phyloP scores from a whole-genome alignment of 169 alveolate genomes.

The Theileria orientalis region DNA sequence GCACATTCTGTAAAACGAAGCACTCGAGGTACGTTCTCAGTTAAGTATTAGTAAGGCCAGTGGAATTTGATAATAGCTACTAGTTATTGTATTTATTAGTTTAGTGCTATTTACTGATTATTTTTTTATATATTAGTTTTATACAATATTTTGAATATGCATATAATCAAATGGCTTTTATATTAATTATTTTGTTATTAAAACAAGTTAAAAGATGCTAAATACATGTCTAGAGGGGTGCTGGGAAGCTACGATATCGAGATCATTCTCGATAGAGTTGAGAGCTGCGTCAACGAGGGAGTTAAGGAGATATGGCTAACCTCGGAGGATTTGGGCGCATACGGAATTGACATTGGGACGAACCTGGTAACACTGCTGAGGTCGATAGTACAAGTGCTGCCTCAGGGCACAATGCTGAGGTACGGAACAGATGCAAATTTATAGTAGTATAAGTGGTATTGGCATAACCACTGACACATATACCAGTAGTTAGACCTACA shows the following conservation, averaged over 20 bases:
- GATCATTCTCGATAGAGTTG: constrained; percentile 87
- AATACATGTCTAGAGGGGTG: constrained; percentile 91
- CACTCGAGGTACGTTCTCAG: constrained; percentile 86
- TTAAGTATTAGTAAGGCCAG: too few relatives aligned
- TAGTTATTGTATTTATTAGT: too few relatives aligned
- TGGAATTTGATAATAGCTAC: too few relatives aligned
- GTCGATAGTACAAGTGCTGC: constrained; percentile 76
- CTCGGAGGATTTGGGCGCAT: constrained; percentile 97
- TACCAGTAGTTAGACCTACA: too few relatives aligned
- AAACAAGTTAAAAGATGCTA: too few relatives aligned
- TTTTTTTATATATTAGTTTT: too few relatives aligned
- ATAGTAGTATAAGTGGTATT: too few relatives aligned
- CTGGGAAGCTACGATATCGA: constrained; percentile 89
- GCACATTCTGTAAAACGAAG: constrained; percentile 98
- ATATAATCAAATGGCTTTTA: background rate
- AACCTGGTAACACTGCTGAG: constrained; percentile 87
- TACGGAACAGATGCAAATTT: too few relatives aligned
- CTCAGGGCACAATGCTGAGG: constrained; percentile 73
- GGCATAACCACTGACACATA: too few relatives aligned
- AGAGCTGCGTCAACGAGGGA: constrained; percentile 84
- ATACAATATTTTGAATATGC: too few relatives aligned
- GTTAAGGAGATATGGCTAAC: constrained; percentile 97
- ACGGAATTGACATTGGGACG: constrained; percentile 97
- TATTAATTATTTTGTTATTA: background rate
- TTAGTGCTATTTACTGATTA: too few relatives aligned